phyloP scores from a whole-genome alignment of 2,329 filamentous ascomycete genomes.

The Remersonia thermophila region DNA sequence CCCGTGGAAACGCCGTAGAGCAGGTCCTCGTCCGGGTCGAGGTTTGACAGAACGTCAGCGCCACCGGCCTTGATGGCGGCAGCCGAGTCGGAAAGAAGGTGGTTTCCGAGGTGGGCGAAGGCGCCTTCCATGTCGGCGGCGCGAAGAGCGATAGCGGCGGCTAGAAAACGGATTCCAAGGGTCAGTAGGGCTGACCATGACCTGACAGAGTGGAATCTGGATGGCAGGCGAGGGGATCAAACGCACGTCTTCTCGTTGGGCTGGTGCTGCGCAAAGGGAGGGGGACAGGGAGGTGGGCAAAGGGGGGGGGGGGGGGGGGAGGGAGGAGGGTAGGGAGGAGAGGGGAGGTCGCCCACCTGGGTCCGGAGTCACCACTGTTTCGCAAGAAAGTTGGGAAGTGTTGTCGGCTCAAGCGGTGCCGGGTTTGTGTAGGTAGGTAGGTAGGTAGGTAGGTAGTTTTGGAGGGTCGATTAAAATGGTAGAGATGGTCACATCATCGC shows the following conservation, averaged over 20 bases:
- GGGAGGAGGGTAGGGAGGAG: background rate
- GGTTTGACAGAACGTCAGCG: slow-evolving; percentile 58
- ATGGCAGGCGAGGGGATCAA: background rate
- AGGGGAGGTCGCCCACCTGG: slow-evolving; percentile 8
- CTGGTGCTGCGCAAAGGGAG: no score
- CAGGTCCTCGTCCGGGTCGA: slow-evolving; percentile 69
- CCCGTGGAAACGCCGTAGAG: slow-evolving; percentile 59
- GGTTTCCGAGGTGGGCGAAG: slow-evolving; percentile 79
- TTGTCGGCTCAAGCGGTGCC: slow-evolving; percentile 7
- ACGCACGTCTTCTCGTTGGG: no score
- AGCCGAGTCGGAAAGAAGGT: slow-evolving; percentile 71
- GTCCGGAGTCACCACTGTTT: slow-evolving; percentile 8
- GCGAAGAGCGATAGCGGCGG: slow-evolving; percentile 16
- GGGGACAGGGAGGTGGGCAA: no score
- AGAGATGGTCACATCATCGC: slow-evolving; percentile 18
- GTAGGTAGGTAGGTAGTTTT: no score
- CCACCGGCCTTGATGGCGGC: slow-evolving; percentile 78
- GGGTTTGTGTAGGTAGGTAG: slow-evolving; percentile 7
- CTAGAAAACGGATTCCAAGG: slow-evolving; percentile 4
- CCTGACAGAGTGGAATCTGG: background rate
- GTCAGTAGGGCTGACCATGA: slow-evolving; percentile 3
- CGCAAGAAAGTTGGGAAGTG: slow-evolving; percentile 3
- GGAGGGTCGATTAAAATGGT: slow-evolving; percentile 1
- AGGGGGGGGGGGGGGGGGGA: no score
- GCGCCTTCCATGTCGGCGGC: slow-evolving; percentile 61